These are phyloP conservation scores for Colletotrichum sp. DNA, from an alignment of 2,329 filamentous ascomycete species.

Conservation along the genomic window DNA sequence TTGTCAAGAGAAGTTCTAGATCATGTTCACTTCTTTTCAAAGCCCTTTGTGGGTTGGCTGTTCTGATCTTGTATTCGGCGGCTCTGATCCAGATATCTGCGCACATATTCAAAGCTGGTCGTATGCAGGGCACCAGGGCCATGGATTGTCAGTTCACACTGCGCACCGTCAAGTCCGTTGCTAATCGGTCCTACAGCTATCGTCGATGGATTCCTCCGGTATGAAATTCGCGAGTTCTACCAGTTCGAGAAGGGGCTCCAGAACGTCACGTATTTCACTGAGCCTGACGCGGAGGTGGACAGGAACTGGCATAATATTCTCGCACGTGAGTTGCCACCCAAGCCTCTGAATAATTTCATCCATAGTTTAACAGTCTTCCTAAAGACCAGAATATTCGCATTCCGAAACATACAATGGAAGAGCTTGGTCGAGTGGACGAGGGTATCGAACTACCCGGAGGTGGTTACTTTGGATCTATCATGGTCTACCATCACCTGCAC, in stretches of 20 bases:
- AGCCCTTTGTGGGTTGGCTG: background rate
- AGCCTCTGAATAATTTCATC: background rate
- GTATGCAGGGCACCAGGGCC: background rate
- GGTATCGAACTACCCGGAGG: background rate
- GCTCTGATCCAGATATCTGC: background rate
- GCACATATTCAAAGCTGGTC: background rate
- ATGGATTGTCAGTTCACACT: background rate
- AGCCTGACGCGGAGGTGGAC: background rate
- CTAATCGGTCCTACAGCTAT: background rate
- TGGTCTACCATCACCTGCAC: background rate
- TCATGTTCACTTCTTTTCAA: background rate
- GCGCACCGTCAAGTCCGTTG: background rate
- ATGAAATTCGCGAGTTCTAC: background rate
- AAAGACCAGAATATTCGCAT: background rate
- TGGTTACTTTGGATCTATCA: background rate
- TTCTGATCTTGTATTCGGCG: background rate
- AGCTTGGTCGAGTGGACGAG: background rate
- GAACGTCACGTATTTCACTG: background rate
- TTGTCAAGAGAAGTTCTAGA: background rate
- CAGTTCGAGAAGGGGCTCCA: background rate
- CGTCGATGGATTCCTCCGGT: background rate
- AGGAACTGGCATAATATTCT: background rate
- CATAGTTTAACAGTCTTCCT: accelerated
- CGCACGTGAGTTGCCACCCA: background rate
- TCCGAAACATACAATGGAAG: background rate